Evolutionary conservation across 495 filamentous ascomycete species (phyloP).

Genomic region (Xylaria scruposa): DNA sequence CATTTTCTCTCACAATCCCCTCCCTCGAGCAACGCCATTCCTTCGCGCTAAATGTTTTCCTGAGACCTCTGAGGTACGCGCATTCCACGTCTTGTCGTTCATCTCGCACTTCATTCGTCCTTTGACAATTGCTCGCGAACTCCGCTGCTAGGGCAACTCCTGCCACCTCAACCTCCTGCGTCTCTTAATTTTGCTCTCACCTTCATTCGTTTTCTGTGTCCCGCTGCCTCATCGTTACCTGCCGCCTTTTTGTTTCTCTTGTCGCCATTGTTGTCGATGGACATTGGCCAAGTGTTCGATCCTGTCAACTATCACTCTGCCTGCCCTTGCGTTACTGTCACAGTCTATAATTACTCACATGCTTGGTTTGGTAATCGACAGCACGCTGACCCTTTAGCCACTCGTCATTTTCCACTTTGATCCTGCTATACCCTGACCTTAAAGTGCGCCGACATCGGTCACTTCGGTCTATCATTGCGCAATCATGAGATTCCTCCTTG

Average conservation of each 20-base stretch:
- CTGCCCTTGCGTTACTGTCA: constrained; percentile 30
- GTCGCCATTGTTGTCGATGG: constrained; percentile 26
- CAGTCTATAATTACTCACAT: constrained; percentile 25
- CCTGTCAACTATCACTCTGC: constrained; percentile 22
- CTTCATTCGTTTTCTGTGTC: constrained; percentile 11
- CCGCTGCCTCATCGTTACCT: constrained; percentile 31
- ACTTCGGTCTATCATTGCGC: constrained; percentile 13
- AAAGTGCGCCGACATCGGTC: constrained; percentile 16
- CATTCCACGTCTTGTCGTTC: constrained; percentile 26
- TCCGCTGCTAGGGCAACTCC: constrained; percentile 34
- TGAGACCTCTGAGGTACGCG: constrained; percentile 21
- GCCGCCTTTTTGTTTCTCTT: constrained; percentile 14
- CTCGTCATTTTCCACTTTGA: constrained; percentile 27
- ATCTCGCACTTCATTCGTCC: background rate
- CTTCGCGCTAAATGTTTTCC: constrained; percentile 28
- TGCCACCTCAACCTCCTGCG: constrained; percentile 2
- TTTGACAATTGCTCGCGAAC: background rate
- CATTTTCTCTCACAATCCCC: constrained; percentile 28
- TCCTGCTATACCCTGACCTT: constrained; percentile 14
- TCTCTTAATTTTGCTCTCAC: constrained; percentile 11
- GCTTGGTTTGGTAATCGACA: constrained; percentile 22
- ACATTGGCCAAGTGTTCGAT: constrained; percentile 24
- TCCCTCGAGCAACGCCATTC: constrained; percentile 38
- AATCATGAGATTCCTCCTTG: constrained; percentile 33
- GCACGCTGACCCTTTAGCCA: constrained; percentile 31